These are phyloP conservation scores for Cordyceps cicadae DNA, from an alignment of 2,329 filamentous ascomycete species.

Conservation along the genomic window DNA sequence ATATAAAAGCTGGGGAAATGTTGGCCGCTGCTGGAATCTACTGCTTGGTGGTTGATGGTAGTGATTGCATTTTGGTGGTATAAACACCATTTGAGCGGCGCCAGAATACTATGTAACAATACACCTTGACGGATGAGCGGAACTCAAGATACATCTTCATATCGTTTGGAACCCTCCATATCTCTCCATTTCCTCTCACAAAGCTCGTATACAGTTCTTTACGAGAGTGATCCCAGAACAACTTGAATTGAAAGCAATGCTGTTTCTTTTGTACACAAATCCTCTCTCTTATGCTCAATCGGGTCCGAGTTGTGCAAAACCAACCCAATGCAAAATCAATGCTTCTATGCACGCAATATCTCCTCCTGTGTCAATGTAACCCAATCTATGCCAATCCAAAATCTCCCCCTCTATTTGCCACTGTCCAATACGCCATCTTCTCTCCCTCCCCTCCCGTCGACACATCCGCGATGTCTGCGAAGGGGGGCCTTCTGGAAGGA, in stretches of 20 bases:
- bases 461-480: background rate
- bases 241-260: background rate
- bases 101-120: slow-evolving; percentile 8
- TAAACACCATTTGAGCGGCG: background rate
- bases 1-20: background rate
- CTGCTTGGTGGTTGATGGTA: background rate
- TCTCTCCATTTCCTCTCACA: background rate
- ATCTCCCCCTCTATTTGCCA: background rate
- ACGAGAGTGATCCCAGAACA: background rate
- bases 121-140: background rate
- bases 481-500: background rate
- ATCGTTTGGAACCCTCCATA: background rate
- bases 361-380: background rate
- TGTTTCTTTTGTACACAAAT: background rate
- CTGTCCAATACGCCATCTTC: background rate
- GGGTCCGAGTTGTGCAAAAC: background rate
- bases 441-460: background rate
- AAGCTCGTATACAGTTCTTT: background rate
- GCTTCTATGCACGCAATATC: background rate
- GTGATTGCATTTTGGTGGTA: background rate
- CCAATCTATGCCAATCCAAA: background rate
- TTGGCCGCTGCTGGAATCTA: background rate
- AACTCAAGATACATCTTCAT: background rate
- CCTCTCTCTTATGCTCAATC: background rate
- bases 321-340: background rate